These are phyloP conservation scores for Chamaecyparis obtusa DNA, from an alignment of 75 land plant genomes.

Conservation along the genomic window DNA sequence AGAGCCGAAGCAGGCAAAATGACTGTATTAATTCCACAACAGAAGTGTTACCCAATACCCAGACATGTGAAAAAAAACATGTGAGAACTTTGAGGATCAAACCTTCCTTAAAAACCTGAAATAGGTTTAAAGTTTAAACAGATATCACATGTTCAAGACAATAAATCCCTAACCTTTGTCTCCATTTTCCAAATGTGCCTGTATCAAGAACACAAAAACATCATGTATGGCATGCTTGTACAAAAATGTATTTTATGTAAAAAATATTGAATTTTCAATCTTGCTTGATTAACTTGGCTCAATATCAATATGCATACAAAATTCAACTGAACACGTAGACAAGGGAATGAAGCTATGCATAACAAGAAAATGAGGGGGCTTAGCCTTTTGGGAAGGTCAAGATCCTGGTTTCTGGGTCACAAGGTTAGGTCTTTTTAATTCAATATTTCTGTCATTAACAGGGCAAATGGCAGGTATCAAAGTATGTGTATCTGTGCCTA, in stretches of 20 bases:
- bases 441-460: background rate
- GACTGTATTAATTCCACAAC: constrained; percentile 42
- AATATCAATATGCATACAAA: background rate
- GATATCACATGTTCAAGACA: background rate
- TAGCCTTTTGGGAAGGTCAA: background rate
- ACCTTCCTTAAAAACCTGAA: background rate
- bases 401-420: background rate
- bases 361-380: background rate
- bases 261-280: background rate
- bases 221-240: background rate
- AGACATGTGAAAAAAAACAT: background rate
- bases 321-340: background rate
- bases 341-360: background rate
- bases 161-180: constrained; percentile 65
- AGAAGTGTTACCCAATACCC: constrained; percentile 11
- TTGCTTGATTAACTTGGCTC: background rate
- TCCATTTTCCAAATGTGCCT: constrained; percentile 88
- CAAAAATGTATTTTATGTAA: background rate
- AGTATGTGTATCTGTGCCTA: background rate
- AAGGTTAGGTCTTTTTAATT: background rate
- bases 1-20: constrained; percentile 96
- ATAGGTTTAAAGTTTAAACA: constrained; percentile 6
- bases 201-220: constrained; percentile 24
- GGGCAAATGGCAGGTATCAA: background rate
- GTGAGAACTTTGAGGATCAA: background rate